A percentile compares a stretch with the other conserved stretches of the same genome.
These are phyloP conservation scores for Globisporangium irregulare DNA, from an alignment of 352 stramenopile species.

Conservation along the genomic window DNA sequence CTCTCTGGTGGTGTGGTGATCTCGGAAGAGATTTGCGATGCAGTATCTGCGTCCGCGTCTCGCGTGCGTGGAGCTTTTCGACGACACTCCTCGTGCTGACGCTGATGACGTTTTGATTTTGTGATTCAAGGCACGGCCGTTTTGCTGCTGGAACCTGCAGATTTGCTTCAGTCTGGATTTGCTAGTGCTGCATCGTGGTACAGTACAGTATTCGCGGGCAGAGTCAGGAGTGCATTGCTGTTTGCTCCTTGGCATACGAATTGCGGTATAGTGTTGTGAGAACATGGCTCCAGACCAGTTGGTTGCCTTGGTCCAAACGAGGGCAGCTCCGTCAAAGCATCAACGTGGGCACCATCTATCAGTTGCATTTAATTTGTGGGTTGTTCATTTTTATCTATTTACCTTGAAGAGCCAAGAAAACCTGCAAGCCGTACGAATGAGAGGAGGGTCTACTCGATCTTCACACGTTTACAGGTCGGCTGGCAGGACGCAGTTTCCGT, in stretches of 20 bases:
- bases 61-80: neutral
- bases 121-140: neutral
- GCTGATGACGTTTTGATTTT: neutral
- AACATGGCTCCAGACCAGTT: neutral
- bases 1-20: neutral
- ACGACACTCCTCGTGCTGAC: no score
- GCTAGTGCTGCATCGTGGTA: neutral
- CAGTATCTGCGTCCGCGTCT: neutral
- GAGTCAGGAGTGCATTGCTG: neutral
- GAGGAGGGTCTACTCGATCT: neutral
- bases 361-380: neutral
- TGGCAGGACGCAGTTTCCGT: constrained; percentile 76
- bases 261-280: neutral
- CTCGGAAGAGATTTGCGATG: neutral
- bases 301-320: neutral
- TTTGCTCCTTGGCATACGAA: neutral
- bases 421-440: neutral
- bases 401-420: neutral
- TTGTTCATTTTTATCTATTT: neutral
- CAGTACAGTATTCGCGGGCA: neutral
- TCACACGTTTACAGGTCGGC: constrained; percentile 30
- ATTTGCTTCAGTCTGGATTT: neutral
- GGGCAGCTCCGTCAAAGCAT: neutral
- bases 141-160: neutral
- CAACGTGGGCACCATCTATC: neutral